Conservation (phyloP, 1,284 basidiomycete genomes). For the Athelia sp. region DNA sequence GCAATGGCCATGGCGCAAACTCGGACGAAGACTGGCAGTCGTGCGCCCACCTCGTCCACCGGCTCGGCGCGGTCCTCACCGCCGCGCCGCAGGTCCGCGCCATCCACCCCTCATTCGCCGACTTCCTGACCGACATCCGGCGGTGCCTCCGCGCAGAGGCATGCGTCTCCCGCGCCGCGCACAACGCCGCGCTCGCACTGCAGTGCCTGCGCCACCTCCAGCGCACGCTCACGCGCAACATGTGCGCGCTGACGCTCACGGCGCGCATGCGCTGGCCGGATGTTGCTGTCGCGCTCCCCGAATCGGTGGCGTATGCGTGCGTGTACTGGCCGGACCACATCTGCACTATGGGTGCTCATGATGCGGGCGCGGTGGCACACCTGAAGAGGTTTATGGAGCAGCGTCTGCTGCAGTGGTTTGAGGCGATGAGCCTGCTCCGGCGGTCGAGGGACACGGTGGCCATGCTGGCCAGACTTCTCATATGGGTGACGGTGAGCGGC, state of each 20-base stretch:
- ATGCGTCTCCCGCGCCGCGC: background rate
- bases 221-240: background rate
- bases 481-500: background rate
- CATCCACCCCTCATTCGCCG: constrained; percentile 1
- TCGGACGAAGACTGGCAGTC: background rate
- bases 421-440: background rate
- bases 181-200: background rate
- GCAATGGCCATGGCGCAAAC: background rate
- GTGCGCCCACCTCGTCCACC: background rate
- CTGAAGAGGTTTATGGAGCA: background rate
- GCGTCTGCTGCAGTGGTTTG: constrained; percentile 1
- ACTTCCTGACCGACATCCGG: background rate
- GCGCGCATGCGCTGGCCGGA: background rate
- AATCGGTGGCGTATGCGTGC: background rate
- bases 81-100: background rate
- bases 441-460: background rate
- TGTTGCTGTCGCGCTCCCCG: background rate
- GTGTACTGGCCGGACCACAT: background rate
- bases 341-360: background rate
- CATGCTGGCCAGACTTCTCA: background rate
- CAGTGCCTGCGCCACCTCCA: background rate
- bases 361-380: too few species aligned
- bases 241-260: background rate
- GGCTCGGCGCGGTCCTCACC: background rate
- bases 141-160: background rate